Conservation (phyloP, 495 filamentous ascomycete species). For the Jackrogersella multiformis region DNA sequence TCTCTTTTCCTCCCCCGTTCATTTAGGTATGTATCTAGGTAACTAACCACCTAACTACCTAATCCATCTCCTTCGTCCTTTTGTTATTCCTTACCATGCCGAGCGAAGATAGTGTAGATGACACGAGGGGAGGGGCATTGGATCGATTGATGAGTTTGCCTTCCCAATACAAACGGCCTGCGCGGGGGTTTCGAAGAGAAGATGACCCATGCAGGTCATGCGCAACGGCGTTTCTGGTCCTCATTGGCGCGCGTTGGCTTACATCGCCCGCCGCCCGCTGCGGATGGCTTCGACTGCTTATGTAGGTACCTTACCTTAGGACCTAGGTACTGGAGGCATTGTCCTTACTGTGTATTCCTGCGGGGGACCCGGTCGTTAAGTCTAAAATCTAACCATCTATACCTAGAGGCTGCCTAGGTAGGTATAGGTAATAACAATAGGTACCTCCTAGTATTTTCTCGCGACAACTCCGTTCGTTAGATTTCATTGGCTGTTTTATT, state of each 20-base stretch:
- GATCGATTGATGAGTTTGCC: conserved; percentile 1
- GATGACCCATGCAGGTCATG: conserved; percentile 37
- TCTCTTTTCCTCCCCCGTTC: neutral
- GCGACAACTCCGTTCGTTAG: too few relatives aligned
- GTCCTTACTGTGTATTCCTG: conserved; percentile 23
- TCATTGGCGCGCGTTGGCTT: conserved; percentile 32
- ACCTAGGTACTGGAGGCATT: too few relatives aligned
- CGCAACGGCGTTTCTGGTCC: conserved; percentile 13
- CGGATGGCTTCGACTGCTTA: neutral
- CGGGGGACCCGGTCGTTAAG: conserved; percentile 6
- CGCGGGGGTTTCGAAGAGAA: conserved; percentile 19
- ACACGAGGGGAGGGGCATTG: conserved; percentile 13
- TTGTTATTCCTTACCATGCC: conserved; percentile 15
- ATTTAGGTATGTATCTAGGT: neutral
- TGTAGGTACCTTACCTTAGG: too few relatives aligned
- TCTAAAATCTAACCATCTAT: too few relatives aligned
- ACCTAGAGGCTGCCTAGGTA: too few relatives aligned
- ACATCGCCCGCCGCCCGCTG: conserved; percentile 12
- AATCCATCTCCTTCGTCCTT: neutral
- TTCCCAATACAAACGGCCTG: conserved; percentile 17
- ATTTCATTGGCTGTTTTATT: neutral
- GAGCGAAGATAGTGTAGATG: conserved; percentile 22
- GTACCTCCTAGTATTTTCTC: too few relatives aligned
- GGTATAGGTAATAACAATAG: too few relatives aligned
- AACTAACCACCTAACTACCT: neutral